Conservation (phyloP, 805 yeast genomes). For the Blastobotrys terrestris region DNA sequence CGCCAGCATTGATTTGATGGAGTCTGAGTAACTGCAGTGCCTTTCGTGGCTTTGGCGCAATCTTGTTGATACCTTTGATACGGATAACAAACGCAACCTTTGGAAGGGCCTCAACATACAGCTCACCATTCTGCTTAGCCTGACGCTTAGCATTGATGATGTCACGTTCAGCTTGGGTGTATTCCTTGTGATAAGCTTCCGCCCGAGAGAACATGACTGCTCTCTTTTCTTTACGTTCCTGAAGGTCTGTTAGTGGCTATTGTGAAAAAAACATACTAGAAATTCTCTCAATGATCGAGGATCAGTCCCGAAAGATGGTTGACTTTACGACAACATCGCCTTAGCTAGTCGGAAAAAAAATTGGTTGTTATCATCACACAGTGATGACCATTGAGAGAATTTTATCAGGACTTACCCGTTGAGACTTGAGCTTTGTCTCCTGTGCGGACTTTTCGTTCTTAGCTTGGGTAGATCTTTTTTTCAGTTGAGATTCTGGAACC, state of each 20-base stretch:
- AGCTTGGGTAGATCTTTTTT: constrained; percentile 44
- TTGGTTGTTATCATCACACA: constrained; percentile 48
- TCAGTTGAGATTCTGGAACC: constrained; percentile 51
- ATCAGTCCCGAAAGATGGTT: constrained; percentile 89
- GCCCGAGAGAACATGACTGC: constrained; percentile 79
- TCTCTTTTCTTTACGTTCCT: constrained; percentile 26
- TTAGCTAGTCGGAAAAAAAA: constrained; percentile 56
- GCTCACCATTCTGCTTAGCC: constrained; percentile 89
- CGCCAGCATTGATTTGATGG: constrained; percentile 76
- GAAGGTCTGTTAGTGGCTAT: background rate
- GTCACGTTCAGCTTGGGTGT: constrained; percentile 87
- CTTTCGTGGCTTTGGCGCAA: constrained; percentile 80
- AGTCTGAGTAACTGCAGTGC: constrained; percentile 71
- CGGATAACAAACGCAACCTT: constrained; percentile 93
- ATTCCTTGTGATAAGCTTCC: constrained; percentile 93
- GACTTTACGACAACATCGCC: constrained; percentile 63
- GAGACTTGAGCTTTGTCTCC: constrained; percentile 24
- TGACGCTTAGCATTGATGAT: constrained; percentile 77
- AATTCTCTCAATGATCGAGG: background rate
- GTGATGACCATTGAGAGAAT: background rate
- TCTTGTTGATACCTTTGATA: constrained; percentile 98
- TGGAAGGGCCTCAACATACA: constrained; percentile 89
- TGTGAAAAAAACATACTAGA: background rate
- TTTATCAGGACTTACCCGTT: constrained; percentile 5
- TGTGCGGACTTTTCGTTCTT: constrained; percentile 42